A percentile compares a stretch with the other conserved stretches of the same genome.
phyloP scores from a whole-genome alignment of 805 yeast genomes.

The Torulaspora indica region DNA sequence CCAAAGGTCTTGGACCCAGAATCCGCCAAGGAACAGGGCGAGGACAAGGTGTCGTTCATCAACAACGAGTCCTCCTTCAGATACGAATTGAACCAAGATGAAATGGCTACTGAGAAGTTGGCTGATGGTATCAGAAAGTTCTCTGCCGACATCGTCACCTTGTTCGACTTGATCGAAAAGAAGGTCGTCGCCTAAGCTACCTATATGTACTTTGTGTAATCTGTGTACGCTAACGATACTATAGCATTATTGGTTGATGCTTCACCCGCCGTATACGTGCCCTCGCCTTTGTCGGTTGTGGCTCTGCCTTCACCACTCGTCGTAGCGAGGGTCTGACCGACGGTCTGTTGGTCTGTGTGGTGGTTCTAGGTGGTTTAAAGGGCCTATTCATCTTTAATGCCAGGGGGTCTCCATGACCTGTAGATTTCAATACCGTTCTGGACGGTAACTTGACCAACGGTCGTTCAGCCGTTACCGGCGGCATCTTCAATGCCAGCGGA shows the following conservation, averaged over 20 bases:
- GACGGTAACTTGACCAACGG: too few relatives aligned
- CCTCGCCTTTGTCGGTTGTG: neutral
- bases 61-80: constrained; percentile 89
- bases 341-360: constrained; percentile 14
- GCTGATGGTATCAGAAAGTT: constrained; percentile 97
- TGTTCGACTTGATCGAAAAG: constrained; percentile 60
- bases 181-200: constrained; percentile 43
- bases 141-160: constrained; percentile 85
- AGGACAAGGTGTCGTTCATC: constrained; percentile 70
- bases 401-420: constrained; percentile 7
- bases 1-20: constrained; percentile 77
- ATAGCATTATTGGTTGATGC: constrained; percentile 14
- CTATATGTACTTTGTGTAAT: constrained; percentile 1
- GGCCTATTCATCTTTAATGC: constrained; percentile 31
- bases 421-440: too few relatives aligned
- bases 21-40: constrained; percentile 47
- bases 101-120: constrained; percentile 97
- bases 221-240: constrained; percentile 3
- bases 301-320: constrained; percentile 3
- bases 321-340: constrained; percentile 8
- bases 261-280: constrained; percentile 13
- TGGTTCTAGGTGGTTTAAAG: constrained; percentile 28
- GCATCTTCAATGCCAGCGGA: constrained; percentile 25
- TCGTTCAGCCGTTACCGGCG: neutral
- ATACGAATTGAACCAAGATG: constrained; percentile 87